phyloP scores from a whole-genome alignment of 345 rosid species.

The Kandelia obovata region DNA sequence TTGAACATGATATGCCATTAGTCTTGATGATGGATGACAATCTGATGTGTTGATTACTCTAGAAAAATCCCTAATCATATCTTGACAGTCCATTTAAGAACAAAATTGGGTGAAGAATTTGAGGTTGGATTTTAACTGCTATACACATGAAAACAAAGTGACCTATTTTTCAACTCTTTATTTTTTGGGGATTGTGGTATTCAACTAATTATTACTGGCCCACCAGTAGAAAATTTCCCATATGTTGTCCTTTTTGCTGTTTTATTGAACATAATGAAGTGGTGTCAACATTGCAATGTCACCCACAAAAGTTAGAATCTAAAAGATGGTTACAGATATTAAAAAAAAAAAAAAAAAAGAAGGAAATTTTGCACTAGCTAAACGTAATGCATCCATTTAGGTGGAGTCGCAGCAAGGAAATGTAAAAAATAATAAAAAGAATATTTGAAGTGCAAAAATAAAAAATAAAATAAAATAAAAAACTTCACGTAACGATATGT shows the following conservation, averaged over 20 bases:
- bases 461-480: too few species aligned
- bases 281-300: constrained; percentile 27
- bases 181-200: background rate
- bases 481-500: too few species aligned
- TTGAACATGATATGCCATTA: too few species aligned
- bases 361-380: constrained; percentile 4
- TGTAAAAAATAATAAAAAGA: too few species aligned
- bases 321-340: constrained; percentile 8
- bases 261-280: constrained; percentile 23
- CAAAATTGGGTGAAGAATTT: constrained; percentile 21
- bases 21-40: background rate
- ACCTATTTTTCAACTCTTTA: constrained; percentile 4
- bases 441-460: too few species aligned
- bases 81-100: constrained; percentile 28
- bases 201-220: constrained; percentile 5
- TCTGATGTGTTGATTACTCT: constrained; percentile 15
- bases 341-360: constrained; percentile 8
- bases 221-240: constrained; percentile 4
- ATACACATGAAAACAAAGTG: constrained; percentile 12
- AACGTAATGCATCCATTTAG: too few species aligned
- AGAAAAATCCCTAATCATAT: constrained; percentile 10
- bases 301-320: constrained; percentile 32
- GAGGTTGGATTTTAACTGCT: constrained; percentile 29
- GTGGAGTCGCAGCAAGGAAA: too few species aligned
- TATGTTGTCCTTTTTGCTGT: constrained; percentile 33